Evolutionary conservation across 345 rosid species (phyloP).

Genomic region (Lepidium africanum): DNA sequence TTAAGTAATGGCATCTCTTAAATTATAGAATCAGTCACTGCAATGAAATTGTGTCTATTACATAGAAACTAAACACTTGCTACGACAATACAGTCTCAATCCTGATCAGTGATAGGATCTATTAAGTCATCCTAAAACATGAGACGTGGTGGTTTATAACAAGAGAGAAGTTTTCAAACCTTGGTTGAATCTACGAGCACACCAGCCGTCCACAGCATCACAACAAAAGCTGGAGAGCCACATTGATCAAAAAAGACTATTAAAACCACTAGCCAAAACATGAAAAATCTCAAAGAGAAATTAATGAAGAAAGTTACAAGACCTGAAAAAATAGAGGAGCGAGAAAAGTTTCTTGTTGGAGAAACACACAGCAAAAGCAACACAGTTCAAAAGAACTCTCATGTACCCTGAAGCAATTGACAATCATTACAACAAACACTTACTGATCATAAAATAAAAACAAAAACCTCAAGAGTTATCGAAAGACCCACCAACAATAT

Average conservation of each 20-base stretch:
- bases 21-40: background rate
- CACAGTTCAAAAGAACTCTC: slow-evolving; percentile 73
- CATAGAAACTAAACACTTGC: background rate
- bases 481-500: slow-evolving; percentile 70
- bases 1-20: background rate
- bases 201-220: slow-evolving; percentile 98
- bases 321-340: slow-evolving; percentile 75
- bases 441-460: background rate
- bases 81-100: background rate
- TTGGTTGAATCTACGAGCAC: slow-evolving; percentile 96
- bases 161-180: slow-evolving; percentile 31
- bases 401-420: slow-evolving; percentile 51
- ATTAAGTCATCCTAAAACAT: background rate
- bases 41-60: background rate
- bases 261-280: background rate
- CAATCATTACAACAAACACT: slow-evolving; percentile 4
- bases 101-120: background rate
- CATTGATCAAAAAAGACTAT: slow-evolving; percentile 4
- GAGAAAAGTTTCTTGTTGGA: slow-evolving; percentile 79
- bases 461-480: background rate
- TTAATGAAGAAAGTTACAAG: background rate
- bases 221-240: slow-evolving; percentile 73
- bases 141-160: background rate
- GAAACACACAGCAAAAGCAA: slow-evolving; percentile 79
- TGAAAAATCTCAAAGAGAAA: background rate